These are phyloP conservation scores for Beauveria bassiana DNA, from an alignment of 2,329 filamentous ascomycete genomes.

Conservation along the genomic window DNA sequence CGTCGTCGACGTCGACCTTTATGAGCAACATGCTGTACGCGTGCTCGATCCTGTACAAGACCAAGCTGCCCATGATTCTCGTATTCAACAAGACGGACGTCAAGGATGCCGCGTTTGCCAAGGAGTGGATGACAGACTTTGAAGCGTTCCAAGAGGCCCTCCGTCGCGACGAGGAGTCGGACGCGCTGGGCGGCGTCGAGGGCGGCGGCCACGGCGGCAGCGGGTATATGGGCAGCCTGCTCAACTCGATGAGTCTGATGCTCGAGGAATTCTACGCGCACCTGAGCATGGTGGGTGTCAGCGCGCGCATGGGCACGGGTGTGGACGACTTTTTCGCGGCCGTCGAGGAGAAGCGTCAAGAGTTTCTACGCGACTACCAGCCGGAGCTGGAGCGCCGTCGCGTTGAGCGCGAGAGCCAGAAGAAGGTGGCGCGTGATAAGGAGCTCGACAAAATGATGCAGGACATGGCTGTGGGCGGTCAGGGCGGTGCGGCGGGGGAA, in stretches of 20 bases:
- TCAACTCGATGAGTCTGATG: constrained; percentile 98
- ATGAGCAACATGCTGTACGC: constrained; percentile 99
- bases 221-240: constrained; percentile 90
- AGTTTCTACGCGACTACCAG: constrained; percentile 85
- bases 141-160: constrained; percentile 89
- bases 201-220: constrained; percentile 63
- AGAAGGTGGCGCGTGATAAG: constrained; percentile 62
- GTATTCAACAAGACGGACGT: constrained; percentile 99
- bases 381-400: constrained; percentile 79
- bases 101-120: constrained; percentile 81
- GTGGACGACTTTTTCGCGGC: constrained; percentile 91
- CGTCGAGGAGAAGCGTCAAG: constrained; percentile 75
- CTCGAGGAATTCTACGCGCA: constrained; percentile 97
- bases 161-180: constrained; percentile 67
- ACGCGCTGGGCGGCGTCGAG: constrained; percentile 67
- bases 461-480: constrained; percentile 60
- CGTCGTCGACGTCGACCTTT: constrained; percentile 88
- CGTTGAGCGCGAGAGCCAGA: constrained; percentile 67
- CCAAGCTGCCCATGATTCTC: constrained; percentile 94
- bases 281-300: constrained; percentile 86
- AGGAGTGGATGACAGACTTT: constrained; percentile 99
- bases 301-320: constrained; percentile 83
- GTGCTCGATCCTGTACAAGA: constrained; percentile 98
- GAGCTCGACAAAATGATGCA: constrained; percentile 92
- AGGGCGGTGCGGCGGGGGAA: constrained; percentile 33